phyloP scores from a whole-genome alignment of 352 stramenopile genomes.

The Phytophthora litchii region DNA sequence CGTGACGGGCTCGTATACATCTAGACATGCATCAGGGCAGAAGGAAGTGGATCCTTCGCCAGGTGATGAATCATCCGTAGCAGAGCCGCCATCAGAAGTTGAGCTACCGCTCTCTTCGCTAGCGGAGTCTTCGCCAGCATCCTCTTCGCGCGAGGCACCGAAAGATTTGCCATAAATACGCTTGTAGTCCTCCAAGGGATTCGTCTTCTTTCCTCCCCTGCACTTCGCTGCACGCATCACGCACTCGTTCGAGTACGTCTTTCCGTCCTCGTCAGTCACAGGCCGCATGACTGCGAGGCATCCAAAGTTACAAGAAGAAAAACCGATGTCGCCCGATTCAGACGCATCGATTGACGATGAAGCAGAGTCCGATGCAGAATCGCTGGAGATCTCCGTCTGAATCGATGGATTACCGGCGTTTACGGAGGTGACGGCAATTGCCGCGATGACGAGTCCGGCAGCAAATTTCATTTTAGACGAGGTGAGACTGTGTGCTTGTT shows the following conservation, averaged over 20 bases:
- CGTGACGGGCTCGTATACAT: conserved; percentile 36
- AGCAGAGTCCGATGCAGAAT: conserved; percentile 1
- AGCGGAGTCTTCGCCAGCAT: conserved; percentile 1
- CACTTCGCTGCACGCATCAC: conserved; percentile 18
- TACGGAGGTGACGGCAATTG: conserved; percentile 14
- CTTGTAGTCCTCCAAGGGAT: conserved; percentile 22
- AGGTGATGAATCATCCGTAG: too few species aligned
- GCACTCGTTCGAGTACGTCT: conserved; percentile 21
- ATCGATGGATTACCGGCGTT: conserved; percentile 10
- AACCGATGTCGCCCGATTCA: neutral
- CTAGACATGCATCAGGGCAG: conserved; percentile 26
- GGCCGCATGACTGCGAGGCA: conserved; percentile 18
- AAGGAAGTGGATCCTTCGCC: too few species aligned
- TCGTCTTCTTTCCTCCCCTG: conserved; percentile 3
- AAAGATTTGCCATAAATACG: conserved; percentile 20
- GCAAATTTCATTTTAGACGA: conserved; percentile 24
- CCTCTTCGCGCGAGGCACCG: conserved; percentile 5
- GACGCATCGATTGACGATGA: neutral
- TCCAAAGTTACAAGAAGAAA: conserved; percentile 8
- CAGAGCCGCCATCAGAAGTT: neutral
- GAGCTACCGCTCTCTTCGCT: conserved; percentile 6
- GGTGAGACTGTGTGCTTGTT: neutral
- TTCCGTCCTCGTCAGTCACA: conserved; percentile 26
- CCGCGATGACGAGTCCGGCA: conserved; percentile 8
- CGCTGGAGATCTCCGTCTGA: neutral